Conservation (phyloP, 345 rosid genomes). For the Populus euphratica region DNA sequence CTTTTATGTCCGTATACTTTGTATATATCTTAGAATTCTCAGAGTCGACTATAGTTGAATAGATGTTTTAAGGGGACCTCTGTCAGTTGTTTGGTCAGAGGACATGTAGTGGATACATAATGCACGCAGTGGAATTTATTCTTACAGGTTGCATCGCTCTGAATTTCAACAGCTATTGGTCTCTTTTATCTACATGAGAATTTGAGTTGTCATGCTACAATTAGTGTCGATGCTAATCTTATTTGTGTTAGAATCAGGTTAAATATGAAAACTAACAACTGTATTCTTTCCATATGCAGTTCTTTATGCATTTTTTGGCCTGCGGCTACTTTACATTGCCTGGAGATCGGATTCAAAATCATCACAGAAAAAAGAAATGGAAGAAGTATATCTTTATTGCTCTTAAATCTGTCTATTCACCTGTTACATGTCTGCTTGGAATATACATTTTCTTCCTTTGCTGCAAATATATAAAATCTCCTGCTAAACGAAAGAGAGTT, state of each 20-base stretch:
- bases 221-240: not conserved
- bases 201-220: no score
- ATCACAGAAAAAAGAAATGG: constrained; percentile 93
- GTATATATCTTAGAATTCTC: not conserved
- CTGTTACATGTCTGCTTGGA: not conserved
- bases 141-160: not conserved
- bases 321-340: constrained; percentile 94
- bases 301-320: constrained; percentile 85
- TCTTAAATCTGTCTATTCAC: not conserved
- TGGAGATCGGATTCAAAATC: constrained; percentile 96
- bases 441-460: not conserved
- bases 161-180: not conserved
- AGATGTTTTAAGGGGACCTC: not conserved
- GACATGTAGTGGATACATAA: not conserved
- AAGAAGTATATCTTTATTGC: constrained; percentile 59
- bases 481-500: not conserved
- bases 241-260: not conserved
- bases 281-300: constrained; percentile 43
- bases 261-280: not conserved
- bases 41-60: not conserved
- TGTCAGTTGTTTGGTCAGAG: not conserved
- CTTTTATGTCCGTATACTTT: not conserved
- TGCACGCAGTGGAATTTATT: not conserved
- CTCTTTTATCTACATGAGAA: not conserved
- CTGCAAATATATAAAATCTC: not conserved